Evolutionary conservation across 2,329 filamentous ascomycete genomes (phyloP).

Genomic region (Cordyceps militaris): DNA sequence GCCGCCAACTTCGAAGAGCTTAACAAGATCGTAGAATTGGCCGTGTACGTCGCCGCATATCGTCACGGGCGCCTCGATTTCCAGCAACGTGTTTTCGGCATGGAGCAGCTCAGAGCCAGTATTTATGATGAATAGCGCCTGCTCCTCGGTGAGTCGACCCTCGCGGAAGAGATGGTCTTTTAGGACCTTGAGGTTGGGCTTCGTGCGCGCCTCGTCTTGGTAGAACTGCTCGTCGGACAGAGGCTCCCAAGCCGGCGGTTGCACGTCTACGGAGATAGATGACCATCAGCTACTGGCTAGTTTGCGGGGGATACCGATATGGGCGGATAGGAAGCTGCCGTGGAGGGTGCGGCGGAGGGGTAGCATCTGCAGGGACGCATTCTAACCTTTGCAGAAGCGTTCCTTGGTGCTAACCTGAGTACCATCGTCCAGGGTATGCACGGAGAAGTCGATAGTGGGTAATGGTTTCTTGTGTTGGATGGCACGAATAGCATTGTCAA

Average conservation of each 20-base stretch:
- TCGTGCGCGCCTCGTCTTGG: conserved; percentile 74
- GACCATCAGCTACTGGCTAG: conserved; percentile 4
- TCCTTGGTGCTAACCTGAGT: conserved; percentile 91
- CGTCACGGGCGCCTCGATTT: conserved; percentile 99
- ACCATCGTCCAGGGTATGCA: conserved; percentile 98
- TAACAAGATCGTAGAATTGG: conserved; percentile 99
- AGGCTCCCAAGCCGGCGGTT: conserved; percentile 89
- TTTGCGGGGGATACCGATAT: not conserved
- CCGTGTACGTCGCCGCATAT: conserved; percentile 98
- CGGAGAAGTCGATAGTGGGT: conserved; percentile 96
- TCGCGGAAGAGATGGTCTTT: conserved; percentile 99
- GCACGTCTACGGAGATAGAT: conserved; percentile 62
- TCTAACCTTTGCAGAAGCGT: conserved; percentile 92
- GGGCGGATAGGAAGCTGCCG: not conserved
- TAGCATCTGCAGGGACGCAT: conserved; percentile 2
- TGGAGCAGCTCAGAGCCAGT: conserved; percentile 81
- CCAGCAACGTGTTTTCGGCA: conserved; percentile 86
- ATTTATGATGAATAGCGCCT: conserved; percentile 91
- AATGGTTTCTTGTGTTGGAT: conserved; percentile 92
- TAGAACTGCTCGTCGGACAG: conserved; percentile 94
- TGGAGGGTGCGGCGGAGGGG: not conserved
- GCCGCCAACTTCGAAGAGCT: conserved; percentile 95
- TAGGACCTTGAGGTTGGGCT: conserved; percentile 87
- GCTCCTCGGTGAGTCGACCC: conserved; percentile 92
- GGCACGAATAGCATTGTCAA: conserved; percentile 87